Evolutionary conservation across 2,329 filamentous ascomycete genomes (phyloP).

Genomic region (Sporothrix pseudoabietina): DNA sequence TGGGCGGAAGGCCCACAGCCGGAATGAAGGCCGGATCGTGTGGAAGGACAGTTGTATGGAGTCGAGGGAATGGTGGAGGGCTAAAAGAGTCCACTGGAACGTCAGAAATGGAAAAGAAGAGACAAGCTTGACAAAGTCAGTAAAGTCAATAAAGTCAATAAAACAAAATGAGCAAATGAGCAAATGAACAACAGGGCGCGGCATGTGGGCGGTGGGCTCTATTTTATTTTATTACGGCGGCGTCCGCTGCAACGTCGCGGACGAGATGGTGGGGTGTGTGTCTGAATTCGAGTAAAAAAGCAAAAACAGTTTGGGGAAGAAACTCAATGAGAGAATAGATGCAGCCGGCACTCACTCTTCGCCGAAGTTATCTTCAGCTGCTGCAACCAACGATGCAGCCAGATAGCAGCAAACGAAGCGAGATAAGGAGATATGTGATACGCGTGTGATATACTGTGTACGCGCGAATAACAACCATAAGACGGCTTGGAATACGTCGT

Average conservation of each 20-base stretch:
- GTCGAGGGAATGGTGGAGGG: background rate
- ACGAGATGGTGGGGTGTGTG: background rate
- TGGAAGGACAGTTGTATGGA: background rate
- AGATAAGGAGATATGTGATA: background rate
- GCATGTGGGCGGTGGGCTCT: background rate
- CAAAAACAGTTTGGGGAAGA: no score
- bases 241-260: conserved; percentile 13
- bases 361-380: background rate
- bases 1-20: conserved; percentile 1
- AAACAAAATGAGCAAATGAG: background rate
- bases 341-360: background rate
- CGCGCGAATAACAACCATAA: background rate
- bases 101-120: background rate
- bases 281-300: background rate
- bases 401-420: background rate
- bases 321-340: background rate
- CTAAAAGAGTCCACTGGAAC: background rate
- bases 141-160: background rate
- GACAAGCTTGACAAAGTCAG: background rate
- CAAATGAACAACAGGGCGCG: conserved; percentile 13
- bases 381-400: background rate
- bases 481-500: background rate
- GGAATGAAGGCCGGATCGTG: conserved; percentile 5
- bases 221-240: conserved; percentile 14
- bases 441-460: no score